These are phyloP conservation scores for Daldinia vernicosa DNA, from an alignment of 495 filamentous ascomycete genomes.

Conservation along the genomic window DNA sequence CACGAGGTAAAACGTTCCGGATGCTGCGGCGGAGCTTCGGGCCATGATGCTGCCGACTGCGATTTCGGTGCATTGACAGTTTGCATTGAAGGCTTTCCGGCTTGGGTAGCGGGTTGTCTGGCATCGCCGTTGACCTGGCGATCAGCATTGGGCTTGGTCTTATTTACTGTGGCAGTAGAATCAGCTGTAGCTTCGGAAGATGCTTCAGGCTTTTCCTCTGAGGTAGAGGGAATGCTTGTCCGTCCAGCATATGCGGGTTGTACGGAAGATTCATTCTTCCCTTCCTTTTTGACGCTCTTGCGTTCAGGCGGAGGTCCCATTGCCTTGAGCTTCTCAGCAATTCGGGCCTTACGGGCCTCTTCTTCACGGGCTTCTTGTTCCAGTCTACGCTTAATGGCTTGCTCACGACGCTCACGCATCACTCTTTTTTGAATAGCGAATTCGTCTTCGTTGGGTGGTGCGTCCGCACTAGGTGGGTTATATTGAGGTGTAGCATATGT, in stretches of 20 bases:
- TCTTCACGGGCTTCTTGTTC: slow-evolving; percentile 87
- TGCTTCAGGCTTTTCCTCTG: slow-evolving; percentile 5
- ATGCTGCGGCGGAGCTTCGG: slow-evolving; percentile 42
- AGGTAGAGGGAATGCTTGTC: slow-evolving; percentile 45
- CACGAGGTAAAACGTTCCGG: slow-evolving; percentile 50
- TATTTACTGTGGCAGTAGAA: background rate
- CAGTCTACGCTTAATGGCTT: slow-evolving; percentile 77
- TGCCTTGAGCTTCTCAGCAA: slow-evolving; percentile 81
- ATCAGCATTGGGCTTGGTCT: background rate
- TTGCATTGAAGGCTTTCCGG: slow-evolving; percentile 25
- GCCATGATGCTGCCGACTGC: slow-evolving; percentile 31
- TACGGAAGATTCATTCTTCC: slow-evolving; percentile 7
- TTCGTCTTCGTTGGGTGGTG: slow-evolving; percentile 59
- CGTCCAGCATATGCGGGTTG: slow-evolving; percentile 48
- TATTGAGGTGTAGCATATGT: slow-evolving; percentile 57
- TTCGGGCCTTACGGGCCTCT: slow-evolving; percentile 79
- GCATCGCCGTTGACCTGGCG: slow-evolving; percentile 19
- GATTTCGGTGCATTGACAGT: slow-evolving; percentile 25
- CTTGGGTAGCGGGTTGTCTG: slow-evolving; percentile 19
- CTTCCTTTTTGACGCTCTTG: slow-evolving; percentile 60
- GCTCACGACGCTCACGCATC: slow-evolving; percentile 83
- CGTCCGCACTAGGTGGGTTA: slow-evolving; percentile 47
- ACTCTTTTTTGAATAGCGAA: slow-evolving; percentile 78
- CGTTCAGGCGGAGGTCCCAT: slow-evolving; percentile 76
- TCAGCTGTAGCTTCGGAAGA: background rate